Evolutionary conservation across 1,139 yeast genomes (phyloP), one percentile per base, ranked within the genome.

Genomic region (Yamadazyma songkhlaensis): DNA sequence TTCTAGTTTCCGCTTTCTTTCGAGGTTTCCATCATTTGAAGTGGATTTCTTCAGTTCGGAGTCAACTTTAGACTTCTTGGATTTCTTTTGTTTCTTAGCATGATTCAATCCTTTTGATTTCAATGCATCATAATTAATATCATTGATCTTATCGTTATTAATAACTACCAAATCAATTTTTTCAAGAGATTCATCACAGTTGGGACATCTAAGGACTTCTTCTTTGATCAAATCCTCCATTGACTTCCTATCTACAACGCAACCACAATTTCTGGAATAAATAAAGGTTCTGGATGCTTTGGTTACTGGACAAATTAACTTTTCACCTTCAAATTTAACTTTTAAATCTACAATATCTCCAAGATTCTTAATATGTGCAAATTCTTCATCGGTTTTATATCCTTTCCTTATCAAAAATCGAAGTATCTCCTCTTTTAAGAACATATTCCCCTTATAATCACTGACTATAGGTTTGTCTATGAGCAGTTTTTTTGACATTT

Each of bases 391-490:
- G 2, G 32, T 31, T 28, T 40, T 45, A 20, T 41, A 44, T 15
- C 25, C 32, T 13, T 62, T 62, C 21, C 62, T 63, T 3, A 84
- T 55, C 12, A 85, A 54, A 54, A 73, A 70, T 49, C 82, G 84
- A 10, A 89, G 49, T 0, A 86, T 57, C 26, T 81, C 64, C 44
- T 84, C 89, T 48, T 85, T 86, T 46, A 81, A 76, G 55, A 77
- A 85, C n/a, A 89, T 51, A 25, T 67, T 57, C 0, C 97, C 97
- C 41, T 63, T 64, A 53, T 70, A 83, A 59, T 88, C 96, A 23
- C 89, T 77, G 6, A 84, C 86, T 3, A 87, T 64, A 4, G 60
- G 86, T n/a, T 42, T 42, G 3, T 39, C 35, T 7, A 41, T 44
- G 7, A 69, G 46, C 1, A 66, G 58, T 10, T 60, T 49, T 7